Percentiles rank a stretch among this genome's conserved stretches.
Conservation (phyloP, 768 basidiomycete species). For the Thelephora aurantiotincta region DNA sequence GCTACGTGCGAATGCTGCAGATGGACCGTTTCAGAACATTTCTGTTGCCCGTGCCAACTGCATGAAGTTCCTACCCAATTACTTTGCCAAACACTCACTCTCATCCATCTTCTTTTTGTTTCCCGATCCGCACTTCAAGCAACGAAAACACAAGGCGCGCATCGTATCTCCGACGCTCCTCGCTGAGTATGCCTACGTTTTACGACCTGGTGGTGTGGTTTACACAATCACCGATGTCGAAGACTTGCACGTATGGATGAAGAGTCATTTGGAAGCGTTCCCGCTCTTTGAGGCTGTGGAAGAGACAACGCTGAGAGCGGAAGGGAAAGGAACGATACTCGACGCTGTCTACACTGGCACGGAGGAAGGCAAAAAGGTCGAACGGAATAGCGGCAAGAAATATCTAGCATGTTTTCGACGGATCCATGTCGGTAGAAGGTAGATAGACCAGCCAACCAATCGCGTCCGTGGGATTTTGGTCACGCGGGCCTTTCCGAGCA, state of each 20-base stretch:
- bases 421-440: conserved; percentile 20
- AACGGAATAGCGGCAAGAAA: conserved; percentile 80
- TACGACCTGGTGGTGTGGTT: conserved; percentile 86
- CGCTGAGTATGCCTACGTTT: conserved; percentile 92
- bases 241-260: conserved; percentile 95
- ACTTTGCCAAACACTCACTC: conserved; percentile 82
- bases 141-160: conserved; percentile 95
- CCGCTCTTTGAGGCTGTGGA: conserved; percentile 76
- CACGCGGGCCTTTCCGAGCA: no score
- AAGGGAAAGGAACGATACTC: conserved; percentile 66
- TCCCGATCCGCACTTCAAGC: conserved; percentile 98
- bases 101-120: conserved; percentile 95
- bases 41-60: conserved; percentile 92
- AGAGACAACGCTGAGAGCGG: conserved; percentile 58
- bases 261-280: conserved; percentile 70
- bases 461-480: no score
- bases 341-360: conserved; percentile 76
- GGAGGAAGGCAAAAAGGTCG: conserved; percentile 96
- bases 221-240: conserved; percentile 97
- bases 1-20: conserved; percentile 46
- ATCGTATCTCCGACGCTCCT: conserved; percentile 97
- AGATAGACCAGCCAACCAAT: neutral
- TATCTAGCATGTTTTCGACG: conserved; percentile 86
- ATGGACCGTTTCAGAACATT: conserved; percentile 56
- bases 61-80: conserved; percentile 98